Conservation (phyloP, 1,284 basidiomycete genomes). For the Xerocomus minutiporus region DNA sequence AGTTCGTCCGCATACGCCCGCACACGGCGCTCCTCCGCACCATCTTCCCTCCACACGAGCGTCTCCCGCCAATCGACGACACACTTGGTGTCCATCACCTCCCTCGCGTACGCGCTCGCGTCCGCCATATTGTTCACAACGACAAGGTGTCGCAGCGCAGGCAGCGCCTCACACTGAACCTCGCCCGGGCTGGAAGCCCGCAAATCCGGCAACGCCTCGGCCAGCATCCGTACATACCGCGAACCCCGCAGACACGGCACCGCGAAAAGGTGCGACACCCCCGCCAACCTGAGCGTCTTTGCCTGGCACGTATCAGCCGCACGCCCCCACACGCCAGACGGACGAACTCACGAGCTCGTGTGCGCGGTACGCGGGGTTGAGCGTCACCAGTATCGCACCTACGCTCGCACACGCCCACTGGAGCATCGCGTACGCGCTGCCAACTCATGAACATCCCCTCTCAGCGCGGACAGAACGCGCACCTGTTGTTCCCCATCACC, state of each 20-base stretch:
- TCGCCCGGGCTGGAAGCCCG: conserved; percentile 45
- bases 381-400: conserved; percentile 75
- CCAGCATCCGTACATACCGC: conserved; percentile 55
- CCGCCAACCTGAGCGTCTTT: conserved; percentile 58
- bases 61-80: conserved; percentile 65
- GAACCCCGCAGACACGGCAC: conserved; percentile 70
- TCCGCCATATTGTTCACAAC: conserved; percentile 61
- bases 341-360: conserved; percentile 57
- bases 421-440: conserved; percentile 70
- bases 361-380: conserved; percentile 77
- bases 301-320: conserved; percentile 38
- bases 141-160: conserved; percentile 61
- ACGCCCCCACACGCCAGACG: not conserved
- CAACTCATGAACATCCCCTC: not conserved
- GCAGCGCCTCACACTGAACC: conserved; percentile 59
- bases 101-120: conserved; percentile 36
- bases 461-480: conserved; percentile 2
- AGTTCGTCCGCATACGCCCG: conserved; percentile 40
- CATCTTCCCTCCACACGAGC: conserved; percentile 56
- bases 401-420: conserved; percentile 82
- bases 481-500: conserved; percentile 82
- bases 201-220: conserved; percentile 59
- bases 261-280: conserved; percentile 67
- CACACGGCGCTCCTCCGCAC: conserved; percentile 39
- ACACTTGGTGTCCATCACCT: conserved; percentile 44